Base-by-base conservation (phyloP, 2,329 filamentous ascomycete genomes). In the Pseudogymnoascus sp. region DNA sequence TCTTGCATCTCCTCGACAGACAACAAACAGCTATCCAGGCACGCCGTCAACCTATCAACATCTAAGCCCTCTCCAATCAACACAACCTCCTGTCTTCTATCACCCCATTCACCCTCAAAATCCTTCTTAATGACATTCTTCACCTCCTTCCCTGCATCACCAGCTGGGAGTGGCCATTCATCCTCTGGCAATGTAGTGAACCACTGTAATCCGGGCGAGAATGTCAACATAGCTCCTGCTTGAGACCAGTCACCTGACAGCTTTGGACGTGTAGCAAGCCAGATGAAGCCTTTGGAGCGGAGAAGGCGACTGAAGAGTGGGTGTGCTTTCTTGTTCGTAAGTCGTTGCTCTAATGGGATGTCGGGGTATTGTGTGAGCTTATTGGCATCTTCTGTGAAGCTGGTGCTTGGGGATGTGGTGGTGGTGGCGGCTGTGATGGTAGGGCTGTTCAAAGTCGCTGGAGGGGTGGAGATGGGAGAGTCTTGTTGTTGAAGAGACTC, bases 31-130 rank as follows among this genome's bases (percentile, higher is more conserved):
- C 70, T 72, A 67, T 90, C 83, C 3, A 90, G 70, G 35, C 79
- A 70, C 4, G 71, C 72, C 24, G 78, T 80, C 13, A 90, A 74
- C 0, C 74, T 77, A 4, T 71, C 68, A 1, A 77, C 68, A 58
- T 88, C 78, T 11, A 90, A 76, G 4, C 78, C 78, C 71, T 89
- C 85, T 0, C 87, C 87, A 62, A 91, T 90, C 63, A 90, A 88
- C 2, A 90, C 87, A 5, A 90, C 70, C 70, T 90, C 87, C 69
- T 90, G 87, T 1, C 87, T 77, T 1, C 87, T 78, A 66, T 90
- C 87, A 0, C 85, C 87, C 85, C 86, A 90, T 7, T 74, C 73
- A 4, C 73, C 74, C 31, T 36, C 35, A 36, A 36, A 36, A 36
- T 36, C 35, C 35, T 36, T 36, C 35, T 36, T 11, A 36, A 36